Conservation (phyloP, 2,329 filamentous ascomycete genomes). For the Diplodia seriata region DNA sequence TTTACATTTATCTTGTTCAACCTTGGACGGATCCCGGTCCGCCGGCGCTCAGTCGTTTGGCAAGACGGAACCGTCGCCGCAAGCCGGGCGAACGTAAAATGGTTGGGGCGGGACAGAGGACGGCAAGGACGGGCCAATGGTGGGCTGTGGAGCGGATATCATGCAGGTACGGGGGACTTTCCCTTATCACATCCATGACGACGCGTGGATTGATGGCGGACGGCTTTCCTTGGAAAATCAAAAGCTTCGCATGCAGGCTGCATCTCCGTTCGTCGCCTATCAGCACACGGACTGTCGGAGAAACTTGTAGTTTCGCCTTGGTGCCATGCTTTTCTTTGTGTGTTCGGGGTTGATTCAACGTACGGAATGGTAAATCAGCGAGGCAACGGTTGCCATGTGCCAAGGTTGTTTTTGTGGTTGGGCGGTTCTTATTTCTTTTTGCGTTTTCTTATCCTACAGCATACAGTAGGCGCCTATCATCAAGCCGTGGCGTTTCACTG, state of each 20-base stretch:
- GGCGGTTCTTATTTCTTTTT: not conserved
- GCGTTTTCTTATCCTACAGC: not conserved
- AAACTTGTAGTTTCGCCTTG: not conserved
- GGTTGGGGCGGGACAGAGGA: not conserved
- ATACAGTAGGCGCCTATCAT: constrained; percentile 11
- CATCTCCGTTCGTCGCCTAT: not conserved
- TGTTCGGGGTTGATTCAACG: not conserved
- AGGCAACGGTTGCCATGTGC: not conserved
- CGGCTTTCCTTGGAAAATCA: not conserved
- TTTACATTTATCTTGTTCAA: not conserved
- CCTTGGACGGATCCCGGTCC: not conserved
- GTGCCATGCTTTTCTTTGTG: not conserved
- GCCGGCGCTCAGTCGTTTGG: not conserved
- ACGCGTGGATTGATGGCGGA: not conserved
- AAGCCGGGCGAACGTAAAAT: not conserved
- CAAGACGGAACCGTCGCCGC: not conserved
- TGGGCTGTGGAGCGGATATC: not conserved
- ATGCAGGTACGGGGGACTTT: not conserved
- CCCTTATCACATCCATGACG: constrained; percentile 1
- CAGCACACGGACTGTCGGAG: not conserved
- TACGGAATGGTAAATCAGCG: not conserved
- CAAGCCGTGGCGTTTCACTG: constrained; percentile 26
- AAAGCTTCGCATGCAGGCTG: not conserved
- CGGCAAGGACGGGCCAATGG: not conserved
- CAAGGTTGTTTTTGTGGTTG: not conserved